These are phyloP conservation scores for Cymbidium sinense DNA, from an alignment of 106 monocot genomes.

Conservation along the genomic window DNA sequence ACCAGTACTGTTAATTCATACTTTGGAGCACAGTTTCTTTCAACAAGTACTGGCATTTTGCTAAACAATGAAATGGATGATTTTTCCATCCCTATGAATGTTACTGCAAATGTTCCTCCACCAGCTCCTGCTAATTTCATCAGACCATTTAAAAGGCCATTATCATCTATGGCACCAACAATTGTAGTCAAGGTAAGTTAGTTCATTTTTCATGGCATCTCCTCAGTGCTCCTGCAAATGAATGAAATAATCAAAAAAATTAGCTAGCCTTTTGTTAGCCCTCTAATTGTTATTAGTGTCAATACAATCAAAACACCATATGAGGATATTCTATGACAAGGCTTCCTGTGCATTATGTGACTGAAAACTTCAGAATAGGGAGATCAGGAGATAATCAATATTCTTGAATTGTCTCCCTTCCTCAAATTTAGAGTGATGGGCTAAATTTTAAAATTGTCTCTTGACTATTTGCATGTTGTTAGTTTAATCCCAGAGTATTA, in stretches of 20 bases:
- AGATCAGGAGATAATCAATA: too few relatives aligned
- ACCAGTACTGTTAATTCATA: slow-evolving; percentile 76
- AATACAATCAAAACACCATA: neutral
- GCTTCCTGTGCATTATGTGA: neutral
- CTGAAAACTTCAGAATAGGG: neutral
- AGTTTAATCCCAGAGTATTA: too few relatives aligned
- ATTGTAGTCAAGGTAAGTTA: slow-evolving; percentile 73
- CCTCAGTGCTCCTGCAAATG: neutral
- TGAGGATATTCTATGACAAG: neutral
- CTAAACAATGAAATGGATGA: slow-evolving; percentile 99
- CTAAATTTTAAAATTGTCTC: too few relatives aligned
- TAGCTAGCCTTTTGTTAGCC: neutral
- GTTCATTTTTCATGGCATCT: neutral
- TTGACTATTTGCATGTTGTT: too few relatives aligned
- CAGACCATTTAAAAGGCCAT: slow-evolving; percentile 63
- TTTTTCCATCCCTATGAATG: slow-evolving; percentile 60
- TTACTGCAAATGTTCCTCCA: slow-evolving; percentile 33
- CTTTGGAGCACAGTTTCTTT: slow-evolving; percentile 63
- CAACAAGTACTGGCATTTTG: slow-evolving; percentile 75
- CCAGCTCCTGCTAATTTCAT: slow-evolving; percentile 92
- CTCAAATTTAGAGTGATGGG: neutral
- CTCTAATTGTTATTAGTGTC: neutral
- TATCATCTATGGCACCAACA: slow-evolving; percentile 88
- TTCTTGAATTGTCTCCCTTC: too few relatives aligned
- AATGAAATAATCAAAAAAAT: neutral